phyloP scores from a whole-genome alignment of 805 yeast genomes.

The Starmerella vaccinii region DNA sequence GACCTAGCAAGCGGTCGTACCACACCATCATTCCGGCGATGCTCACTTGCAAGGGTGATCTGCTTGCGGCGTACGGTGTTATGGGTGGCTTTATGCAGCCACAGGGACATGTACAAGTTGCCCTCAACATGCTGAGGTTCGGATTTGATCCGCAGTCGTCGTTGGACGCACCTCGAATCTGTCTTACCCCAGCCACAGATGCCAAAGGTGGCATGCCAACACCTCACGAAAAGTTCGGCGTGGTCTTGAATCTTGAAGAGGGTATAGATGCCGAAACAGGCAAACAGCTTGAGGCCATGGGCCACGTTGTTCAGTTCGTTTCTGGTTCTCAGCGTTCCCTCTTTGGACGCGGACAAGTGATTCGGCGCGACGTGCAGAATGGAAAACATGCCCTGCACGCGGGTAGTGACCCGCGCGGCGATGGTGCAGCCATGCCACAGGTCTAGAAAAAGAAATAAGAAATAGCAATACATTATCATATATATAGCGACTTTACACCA shows the following conservation, averaged over 20 bases:
- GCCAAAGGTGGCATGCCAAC: slow-evolving; percentile 56
- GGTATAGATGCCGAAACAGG: slow-evolving; percentile 44
- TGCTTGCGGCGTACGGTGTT: slow-evolving; percentile 67
- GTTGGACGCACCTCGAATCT: slow-evolving; percentile 64
- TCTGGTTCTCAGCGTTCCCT: slow-evolving; percentile 36
- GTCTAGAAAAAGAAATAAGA: not conserved
- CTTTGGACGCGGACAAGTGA: slow-evolving; percentile 63
- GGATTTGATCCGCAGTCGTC: slow-evolving; percentile 63
- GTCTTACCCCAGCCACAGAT: slow-evolving; percentile 46
- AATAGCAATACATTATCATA: not conserved
- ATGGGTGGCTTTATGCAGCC: slow-evolving; percentile 89
- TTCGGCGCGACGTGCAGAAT: slow-evolving; percentile 35
- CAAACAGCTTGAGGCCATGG: slow-evolving; percentile 40
- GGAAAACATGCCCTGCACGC: slow-evolving; percentile 47
- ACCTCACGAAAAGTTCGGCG: slow-evolving; percentile 24
- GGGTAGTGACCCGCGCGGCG: slow-evolving; percentile 78
- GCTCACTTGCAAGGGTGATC: slow-evolving; percentile 44
- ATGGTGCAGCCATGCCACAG: slow-evolving; percentile 60
- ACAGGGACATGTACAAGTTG: slow-evolving; percentile 73
- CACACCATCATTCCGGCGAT: slow-evolving; percentile 79
- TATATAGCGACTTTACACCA: not conserved
- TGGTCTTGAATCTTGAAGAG: slow-evolving; percentile 54
- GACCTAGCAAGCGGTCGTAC: slow-evolving; percentile 62
- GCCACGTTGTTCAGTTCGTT: slow-evolving; percentile 45
- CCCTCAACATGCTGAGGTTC: slow-evolving; percentile 52